These are phyloP conservation scores for Parascedosporium putredinis DNA, from an alignment of 2,329 filamentous ascomycete species.

Conservation along the genomic window DNA sequence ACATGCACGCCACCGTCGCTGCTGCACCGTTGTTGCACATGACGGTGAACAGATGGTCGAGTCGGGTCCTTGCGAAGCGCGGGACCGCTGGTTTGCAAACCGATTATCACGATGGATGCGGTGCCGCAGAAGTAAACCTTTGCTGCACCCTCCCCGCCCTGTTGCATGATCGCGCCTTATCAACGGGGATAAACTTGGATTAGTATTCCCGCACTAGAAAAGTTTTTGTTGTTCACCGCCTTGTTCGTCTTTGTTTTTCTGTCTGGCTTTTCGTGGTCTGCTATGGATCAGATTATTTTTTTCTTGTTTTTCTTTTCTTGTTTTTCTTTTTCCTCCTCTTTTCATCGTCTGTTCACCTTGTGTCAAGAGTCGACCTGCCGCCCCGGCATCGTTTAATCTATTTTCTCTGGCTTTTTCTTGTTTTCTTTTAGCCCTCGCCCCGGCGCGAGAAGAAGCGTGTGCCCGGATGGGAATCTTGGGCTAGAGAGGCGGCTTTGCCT, in stretches of 20 bases:
- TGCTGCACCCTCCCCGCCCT: too few species aligned
- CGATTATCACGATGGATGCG: background rate
- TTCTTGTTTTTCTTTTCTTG: background rate
- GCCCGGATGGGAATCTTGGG: too few species aligned
- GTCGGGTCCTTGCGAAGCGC: background rate
- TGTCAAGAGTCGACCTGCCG: constrained; percentile 5
- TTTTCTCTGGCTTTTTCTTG: background rate
- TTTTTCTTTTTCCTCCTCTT: too few species aligned
- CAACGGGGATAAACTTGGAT: background rate
- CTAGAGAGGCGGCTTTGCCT: too few species aligned
- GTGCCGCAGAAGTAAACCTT: background rate
- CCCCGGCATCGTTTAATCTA: background rate
- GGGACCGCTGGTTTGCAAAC: background rate
- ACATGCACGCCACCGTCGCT: too few species aligned
- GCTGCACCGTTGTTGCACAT: too few species aligned
- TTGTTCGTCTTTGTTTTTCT: constrained; percentile 2
- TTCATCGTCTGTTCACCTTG: background rate
- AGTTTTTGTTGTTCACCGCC: background rate
- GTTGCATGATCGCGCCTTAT: background rate
- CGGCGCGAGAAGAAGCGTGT: too few species aligned
- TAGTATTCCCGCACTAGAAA: background rate
- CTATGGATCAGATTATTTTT: background rate
- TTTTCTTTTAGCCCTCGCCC: too few species aligned
- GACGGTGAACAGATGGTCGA: too few species aligned
- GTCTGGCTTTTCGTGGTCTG: constrained; percentile 4